phyloP scores from a whole-genome alignment of 345 rosid genomes.

The Clarkia xantiana region DNA sequence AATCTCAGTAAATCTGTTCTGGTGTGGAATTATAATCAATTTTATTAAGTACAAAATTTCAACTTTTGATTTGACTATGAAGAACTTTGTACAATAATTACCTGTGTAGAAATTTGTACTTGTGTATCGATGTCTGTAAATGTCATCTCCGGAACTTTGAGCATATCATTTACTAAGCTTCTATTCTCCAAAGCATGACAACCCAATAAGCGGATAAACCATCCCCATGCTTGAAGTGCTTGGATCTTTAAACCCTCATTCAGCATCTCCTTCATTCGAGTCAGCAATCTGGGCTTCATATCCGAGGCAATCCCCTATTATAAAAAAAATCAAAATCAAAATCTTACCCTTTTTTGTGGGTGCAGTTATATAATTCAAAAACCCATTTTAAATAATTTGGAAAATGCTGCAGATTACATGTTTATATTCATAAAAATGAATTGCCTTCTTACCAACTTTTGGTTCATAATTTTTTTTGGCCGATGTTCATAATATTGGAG shows the following conservation, averaged over 20 bases:
- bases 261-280: constrained; percentile 27
- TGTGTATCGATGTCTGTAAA: constrained; percentile 33
- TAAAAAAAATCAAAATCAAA: background rate
- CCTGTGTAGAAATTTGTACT: constrained; percentile 54
- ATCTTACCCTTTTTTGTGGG: background rate
- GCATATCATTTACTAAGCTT: constrained; percentile 34
- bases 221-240: constrained; percentile 44
- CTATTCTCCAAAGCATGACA: constrained; percentile 23
- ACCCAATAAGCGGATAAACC: constrained; percentile 39
- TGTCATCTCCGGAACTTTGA: constrained; percentile 38
- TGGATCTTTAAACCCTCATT: constrained; percentile 35
- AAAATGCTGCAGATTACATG: background rate
- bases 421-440: background rate
- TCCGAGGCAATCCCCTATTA: constrained; percentile 13
- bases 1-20: background rate
- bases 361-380: too few relatives aligned
- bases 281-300: constrained; percentile 23
- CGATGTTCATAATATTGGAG: background rate
- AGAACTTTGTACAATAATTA: constrained; percentile 7
- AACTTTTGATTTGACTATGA: background rate
- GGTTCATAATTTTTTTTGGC: too few relatives aligned
- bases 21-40: background rate
- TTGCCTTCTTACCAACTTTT: too few relatives aligned
- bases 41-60: background rate
- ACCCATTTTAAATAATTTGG: background rate